Evolutionary conservation across 176 grass and related monocot genomes (phyloP).

Genomic region (Chrysopogon serrulatus): DNA sequence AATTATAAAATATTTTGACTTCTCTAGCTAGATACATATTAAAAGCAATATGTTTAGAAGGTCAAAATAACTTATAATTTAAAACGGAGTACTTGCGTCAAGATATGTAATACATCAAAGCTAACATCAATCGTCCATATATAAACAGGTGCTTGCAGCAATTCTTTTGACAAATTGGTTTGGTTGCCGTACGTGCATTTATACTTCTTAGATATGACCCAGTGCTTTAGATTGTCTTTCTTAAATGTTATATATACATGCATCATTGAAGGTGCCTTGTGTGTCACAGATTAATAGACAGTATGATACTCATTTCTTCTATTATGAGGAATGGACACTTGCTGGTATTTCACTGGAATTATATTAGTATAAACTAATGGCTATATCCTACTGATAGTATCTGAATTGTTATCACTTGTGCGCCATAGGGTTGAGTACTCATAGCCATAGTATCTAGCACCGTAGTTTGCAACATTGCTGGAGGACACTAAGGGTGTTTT

Average conservation of each 20-base stretch:
- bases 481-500: too few species aligned
- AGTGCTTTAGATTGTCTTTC: neutral
- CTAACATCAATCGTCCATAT: neutral
- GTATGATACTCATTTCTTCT: neutral
- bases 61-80: too few species aligned
- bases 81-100: too few species aligned
- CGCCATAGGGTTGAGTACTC: neutral
- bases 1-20: too few species aligned
- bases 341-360: neutral
- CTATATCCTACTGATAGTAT: neutral
- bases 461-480: too few species aligned
- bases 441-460: neutral
- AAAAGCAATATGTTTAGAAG: too few species aligned
- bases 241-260: neutral
- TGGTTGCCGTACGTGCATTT: neutral
- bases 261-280: neutral
- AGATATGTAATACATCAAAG: neutral
- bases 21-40: too few species aligned
- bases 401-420: too few species aligned
- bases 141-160: neutral
- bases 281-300: neutral
- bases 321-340: neutral
- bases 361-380: neutral
- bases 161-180: neutral
- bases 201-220: neutral